Conservation (phyloP, 805 yeast species). For the Sugiyamaella americana region DNA sequence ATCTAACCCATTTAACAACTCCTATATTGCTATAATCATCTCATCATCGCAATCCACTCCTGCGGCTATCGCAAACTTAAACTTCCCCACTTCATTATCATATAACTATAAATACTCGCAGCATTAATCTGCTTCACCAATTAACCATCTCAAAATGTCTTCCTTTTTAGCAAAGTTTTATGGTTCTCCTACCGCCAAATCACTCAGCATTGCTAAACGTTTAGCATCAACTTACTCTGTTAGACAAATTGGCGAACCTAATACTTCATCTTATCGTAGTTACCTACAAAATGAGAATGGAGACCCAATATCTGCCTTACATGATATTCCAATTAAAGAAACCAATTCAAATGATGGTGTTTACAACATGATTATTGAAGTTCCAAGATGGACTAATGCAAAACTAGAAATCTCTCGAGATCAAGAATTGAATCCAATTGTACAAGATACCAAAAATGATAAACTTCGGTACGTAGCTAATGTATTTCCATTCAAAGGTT, state of each 20-base stretch:
- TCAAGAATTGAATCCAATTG: slow-evolving; percentile 62
- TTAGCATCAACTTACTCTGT: slow-evolving; percentile 44
- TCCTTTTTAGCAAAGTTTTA: too few species aligned
- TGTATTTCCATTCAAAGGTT: slow-evolving; percentile 77
- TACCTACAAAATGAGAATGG: slow-evolving; percentile 70
- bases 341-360: slow-evolving; percentile 71
- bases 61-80: too few species aligned
- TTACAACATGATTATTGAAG: slow-evolving; percentile 78
- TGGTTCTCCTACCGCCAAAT: too few species aligned
- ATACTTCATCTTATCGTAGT: slow-evolving; percentile 77
- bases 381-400: slow-evolving; percentile 87
- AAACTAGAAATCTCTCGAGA: slow-evolving; percentile 61
- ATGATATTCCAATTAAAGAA: slow-evolving; percentile 60
- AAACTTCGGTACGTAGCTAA: slow-evolving; percentile 70
- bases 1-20: too few species aligned
- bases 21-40: too few species aligned
- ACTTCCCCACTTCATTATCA: too few species aligned
- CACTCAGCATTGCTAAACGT: too few species aligned
- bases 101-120: too few species aligned
- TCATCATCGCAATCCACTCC: too few species aligned
- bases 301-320: slow-evolving; percentile 69
- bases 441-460: slow-evolving; percentile 74
- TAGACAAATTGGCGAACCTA: slow-evolving; percentile 81
- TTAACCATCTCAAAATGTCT: too few species aligned
- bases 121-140: too few species aligned